phyloP scores from a whole-genome alignment of 2,329 filamentous ascomycete genomes.

The Lachnellula occidentalis region DNA sequence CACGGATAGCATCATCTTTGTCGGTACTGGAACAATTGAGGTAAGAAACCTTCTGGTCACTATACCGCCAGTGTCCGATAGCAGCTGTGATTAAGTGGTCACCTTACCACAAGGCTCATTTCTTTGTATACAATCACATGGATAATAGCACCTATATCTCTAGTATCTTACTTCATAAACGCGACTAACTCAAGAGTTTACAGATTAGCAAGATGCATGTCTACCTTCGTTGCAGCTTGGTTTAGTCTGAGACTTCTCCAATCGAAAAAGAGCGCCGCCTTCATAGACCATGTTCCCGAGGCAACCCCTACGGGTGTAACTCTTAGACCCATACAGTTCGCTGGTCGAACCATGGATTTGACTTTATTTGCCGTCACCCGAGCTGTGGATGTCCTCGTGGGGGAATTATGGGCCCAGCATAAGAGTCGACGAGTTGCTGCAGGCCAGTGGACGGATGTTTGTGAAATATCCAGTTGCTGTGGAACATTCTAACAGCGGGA shows the following conservation, averaged over 20 bases:
- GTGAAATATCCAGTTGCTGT: slow-evolving; percentile 9
- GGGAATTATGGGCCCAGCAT: slow-evolving; percentile 56
- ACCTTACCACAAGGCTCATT: too few species aligned
- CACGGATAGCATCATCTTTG: slow-evolving; percentile 20
- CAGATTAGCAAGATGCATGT: slow-evolving; percentile 52
- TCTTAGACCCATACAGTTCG: slow-evolving; percentile 34
- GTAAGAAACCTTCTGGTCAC: slow-evolving; percentile 7
- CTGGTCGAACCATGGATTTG: slow-evolving; percentile 73
- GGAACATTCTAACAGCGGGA: slow-evolving; percentile 21
- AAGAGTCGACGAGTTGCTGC: slow-evolving; percentile 40
- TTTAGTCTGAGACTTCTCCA: slow-evolving; percentile 52
- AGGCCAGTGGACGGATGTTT: slow-evolving; percentile 44
- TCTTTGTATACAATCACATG: too few species aligned
- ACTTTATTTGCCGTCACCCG: slow-evolving; percentile 72
- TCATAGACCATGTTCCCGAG: slow-evolving; percentile 36
- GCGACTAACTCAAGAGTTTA: neutral
- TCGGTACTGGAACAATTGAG: slow-evolving; percentile 26
- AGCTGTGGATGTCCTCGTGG: slow-evolving; percentile 66
- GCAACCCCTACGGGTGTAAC: slow-evolving; percentile 24
- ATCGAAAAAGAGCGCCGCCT: slow-evolving; percentile 42
- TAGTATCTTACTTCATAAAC: neutral
- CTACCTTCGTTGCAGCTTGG: slow-evolving; percentile 54
- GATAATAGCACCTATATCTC: neutral
- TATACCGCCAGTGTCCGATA: too few species aligned
- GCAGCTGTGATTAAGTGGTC: too few species aligned